Conservation (phyloP, 768 basidiomycete genomes). For the Coprinopsis strossmayeri region DNA sequence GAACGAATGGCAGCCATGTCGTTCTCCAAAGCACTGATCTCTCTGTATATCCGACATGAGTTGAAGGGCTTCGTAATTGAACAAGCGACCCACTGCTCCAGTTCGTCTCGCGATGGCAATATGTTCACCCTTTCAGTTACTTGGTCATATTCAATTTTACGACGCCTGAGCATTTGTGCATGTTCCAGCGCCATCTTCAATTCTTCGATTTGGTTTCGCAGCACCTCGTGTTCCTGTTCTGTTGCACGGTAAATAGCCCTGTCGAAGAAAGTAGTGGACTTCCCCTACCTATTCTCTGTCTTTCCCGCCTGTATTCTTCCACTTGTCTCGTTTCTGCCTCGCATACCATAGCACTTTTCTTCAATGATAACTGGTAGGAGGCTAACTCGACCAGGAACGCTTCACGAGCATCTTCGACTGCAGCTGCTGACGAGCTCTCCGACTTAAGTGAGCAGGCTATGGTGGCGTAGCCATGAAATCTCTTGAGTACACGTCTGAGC, state of each 20-base stretch:
- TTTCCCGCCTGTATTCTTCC: conserved; percentile 73
- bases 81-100: conserved; percentile 56
- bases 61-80: neutral
- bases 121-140: conserved; percentile 80
- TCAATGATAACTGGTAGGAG: conserved; percentile 66
- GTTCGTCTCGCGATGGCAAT: conserved; percentile 68
- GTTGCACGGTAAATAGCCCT: conserved; percentile 1
- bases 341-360: conserved; percentile 78
- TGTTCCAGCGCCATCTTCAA: conserved; percentile 72
- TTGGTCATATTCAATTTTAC: conserved; percentile 84
- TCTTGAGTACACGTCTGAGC: conserved; percentile 72
- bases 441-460: conserved; percentile 36
- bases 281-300: conserved; percentile 60
- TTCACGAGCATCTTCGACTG: conserved; percentile 67
- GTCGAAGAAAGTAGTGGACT: neutral
- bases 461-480: conserved; percentile 68
- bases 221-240: conserved; percentile 68
- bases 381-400: conserved; percentile 74
- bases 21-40: conserved; percentile 63
- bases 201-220: conserved; percentile 68
- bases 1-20: conserved; percentile 70
- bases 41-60: conserved; percentile 30
- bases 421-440: conserved; percentile 19
- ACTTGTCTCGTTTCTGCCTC: conserved; percentile 84
- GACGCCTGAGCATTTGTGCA: conserved; percentile 65